Percentiles rank a stretch among this genome's conserved stretches.
Conservation (phyloP, 768 basidiomycete species). For the Psilocybe tampanensis region DNA sequence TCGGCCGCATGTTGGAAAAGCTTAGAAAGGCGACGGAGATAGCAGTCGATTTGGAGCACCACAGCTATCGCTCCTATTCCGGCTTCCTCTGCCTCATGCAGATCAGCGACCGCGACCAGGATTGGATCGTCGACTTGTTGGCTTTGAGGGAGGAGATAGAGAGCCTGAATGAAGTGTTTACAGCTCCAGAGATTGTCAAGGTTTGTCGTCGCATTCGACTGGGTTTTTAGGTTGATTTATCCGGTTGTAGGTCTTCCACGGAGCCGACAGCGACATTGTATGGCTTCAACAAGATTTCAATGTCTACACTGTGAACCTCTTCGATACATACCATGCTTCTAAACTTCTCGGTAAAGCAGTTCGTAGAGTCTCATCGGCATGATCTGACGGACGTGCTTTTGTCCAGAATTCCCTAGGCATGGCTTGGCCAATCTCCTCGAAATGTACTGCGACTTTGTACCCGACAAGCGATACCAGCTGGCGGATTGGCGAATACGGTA, state of each 20-base stretch:
- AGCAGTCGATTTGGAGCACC: slow-evolving; percentile 94
- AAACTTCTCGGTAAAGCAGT: slow-evolving; percentile 68
- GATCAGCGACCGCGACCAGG: slow-evolving; percentile 78
- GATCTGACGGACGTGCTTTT: not conserved
- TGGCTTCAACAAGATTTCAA: slow-evolving; percentile 98
- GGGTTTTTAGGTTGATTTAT: not conserved
- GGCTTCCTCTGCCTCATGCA: slow-evolving; percentile 97
- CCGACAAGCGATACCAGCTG: slow-evolving; percentile 95
- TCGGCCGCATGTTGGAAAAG: slow-evolving; percentile 66
- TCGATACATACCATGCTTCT: slow-evolving; percentile 96
- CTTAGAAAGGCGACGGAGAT: slow-evolving; percentile 75
- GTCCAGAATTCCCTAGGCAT: slow-evolving; percentile 77
- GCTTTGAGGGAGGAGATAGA: slow-evolving; percentile 73
- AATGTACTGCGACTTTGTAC: slow-evolving; percentile 86
- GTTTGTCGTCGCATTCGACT: slow-evolving; percentile 39
- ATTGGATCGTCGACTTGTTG: slow-evolving; percentile 88
- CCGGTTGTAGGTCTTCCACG: slow-evolving; percentile 78
- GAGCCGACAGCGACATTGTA: slow-evolving; percentile 90
- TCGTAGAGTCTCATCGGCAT: not conserved
- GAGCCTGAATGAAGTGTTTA: slow-evolving; percentile 80
- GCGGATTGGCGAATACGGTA: slow-evolving; percentile 97
- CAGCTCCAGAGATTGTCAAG: slow-evolving; percentile 85
- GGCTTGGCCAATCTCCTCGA: slow-evolving; percentile 83
- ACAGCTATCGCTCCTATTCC: slow-evolving; percentile 79
- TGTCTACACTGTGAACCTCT: slow-evolving; percentile 91